Evolutionary conservation across 1,284 basidiomycete genomes (phyloP).

Genomic region (Rhodotorula mucilaginosa): DNA sequence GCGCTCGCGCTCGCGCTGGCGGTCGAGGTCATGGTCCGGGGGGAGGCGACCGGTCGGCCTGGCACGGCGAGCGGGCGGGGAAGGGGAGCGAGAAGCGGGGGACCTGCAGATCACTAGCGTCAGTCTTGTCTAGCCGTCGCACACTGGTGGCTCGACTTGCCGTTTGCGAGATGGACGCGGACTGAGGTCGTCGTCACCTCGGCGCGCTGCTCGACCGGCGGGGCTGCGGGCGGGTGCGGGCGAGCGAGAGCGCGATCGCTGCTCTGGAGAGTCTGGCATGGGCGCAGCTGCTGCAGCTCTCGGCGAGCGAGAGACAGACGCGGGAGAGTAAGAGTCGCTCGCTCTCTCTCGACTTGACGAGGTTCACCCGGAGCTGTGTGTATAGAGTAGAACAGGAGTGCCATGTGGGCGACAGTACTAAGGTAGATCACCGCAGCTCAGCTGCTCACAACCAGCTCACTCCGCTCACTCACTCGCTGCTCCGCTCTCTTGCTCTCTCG

Average conservation of each 20-base stretch:
- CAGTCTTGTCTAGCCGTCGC: neutral
- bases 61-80: slow-evolving; percentile 35
- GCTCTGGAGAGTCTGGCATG: too few species aligned
- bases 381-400: neutral
- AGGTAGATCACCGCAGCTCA: slow-evolving; percentile 1
- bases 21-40: slow-evolving; percentile 69
- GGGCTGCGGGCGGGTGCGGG: neutral
- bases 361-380: neutral
- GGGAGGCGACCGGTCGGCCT: slow-evolving; percentile 42
- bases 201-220: neutral
- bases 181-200: neutral
- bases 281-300: neutral
- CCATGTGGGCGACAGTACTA: slow-evolving; percentile 18
- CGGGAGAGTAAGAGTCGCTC: neutral
- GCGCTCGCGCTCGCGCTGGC: slow-evolving; percentile 70
- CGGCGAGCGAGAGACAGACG: neutral
- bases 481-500: neutral
- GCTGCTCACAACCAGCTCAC: too few species aligned
- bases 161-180: slow-evolving; percentile 23
- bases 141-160: slow-evolving; percentile 12
- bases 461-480: neutral
- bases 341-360: neutral
- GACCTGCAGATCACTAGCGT: slow-evolving; percentile 14
- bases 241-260: neutral
- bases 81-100: slow-evolving; percentile 27